Evolutionary conservation across 257 asterid genomes (phyloP).

Genomic region (Handroanthus guayacan): DNA sequence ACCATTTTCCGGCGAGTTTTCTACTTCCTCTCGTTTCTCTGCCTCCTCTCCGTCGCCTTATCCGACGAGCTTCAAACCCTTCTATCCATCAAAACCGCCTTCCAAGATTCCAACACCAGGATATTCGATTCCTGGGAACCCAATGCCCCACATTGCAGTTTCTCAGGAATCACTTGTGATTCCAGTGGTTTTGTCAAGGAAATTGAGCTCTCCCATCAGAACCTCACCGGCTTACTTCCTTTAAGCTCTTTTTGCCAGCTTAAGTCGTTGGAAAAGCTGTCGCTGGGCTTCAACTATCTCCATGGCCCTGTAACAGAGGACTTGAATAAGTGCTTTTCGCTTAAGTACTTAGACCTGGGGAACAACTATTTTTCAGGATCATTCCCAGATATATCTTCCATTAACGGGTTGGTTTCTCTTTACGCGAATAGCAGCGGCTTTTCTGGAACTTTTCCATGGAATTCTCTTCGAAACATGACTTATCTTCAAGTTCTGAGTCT

Average conservation of each 20-base stretch:
- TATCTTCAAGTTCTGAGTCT: slow-evolving; percentile 61
- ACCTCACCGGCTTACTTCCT: slow-evolving; percentile 60
- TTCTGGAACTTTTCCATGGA: slow-evolving; percentile 77
- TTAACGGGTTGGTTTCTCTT: slow-evolving; percentile 51
- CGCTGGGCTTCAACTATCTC: slow-evolving; percentile 61
- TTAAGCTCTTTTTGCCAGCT: slow-evolving; percentile 58
- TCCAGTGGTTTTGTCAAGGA: slow-evolving; percentile 53
- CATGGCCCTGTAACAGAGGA: slow-evolving; percentile 50
- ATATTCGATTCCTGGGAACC: slow-evolving; percentile 71
- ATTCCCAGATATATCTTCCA: slow-evolving; percentile 58
- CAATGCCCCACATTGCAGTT: slow-evolving; percentile 44
- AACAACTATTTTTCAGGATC: slow-evolving; percentile 64
- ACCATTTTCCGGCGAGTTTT: slow-evolving; percentile 34
- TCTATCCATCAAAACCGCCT: slow-evolving; percentile 59
- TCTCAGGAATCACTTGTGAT: slow-evolving; percentile 70
- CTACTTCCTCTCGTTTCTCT: slow-evolving; percentile 43
- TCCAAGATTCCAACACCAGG: slow-evolving; percentile 45
- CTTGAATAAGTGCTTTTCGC: slow-evolving; percentile 54
- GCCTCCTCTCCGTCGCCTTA: slow-evolving; percentile 46
- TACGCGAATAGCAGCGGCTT: slow-evolving; percentile 73
- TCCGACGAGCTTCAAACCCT: slow-evolving; percentile 74
- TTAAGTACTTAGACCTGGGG: slow-evolving; percentile 71
- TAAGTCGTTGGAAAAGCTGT: slow-evolving; percentile 61
- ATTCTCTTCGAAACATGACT: slow-evolving; percentile 54
- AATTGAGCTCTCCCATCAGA: slow-evolving; percentile 64